Base-by-base conservation (phyloP, 176 grass and related monocot genomes). In the Saccharum spontaneum region DNA sequence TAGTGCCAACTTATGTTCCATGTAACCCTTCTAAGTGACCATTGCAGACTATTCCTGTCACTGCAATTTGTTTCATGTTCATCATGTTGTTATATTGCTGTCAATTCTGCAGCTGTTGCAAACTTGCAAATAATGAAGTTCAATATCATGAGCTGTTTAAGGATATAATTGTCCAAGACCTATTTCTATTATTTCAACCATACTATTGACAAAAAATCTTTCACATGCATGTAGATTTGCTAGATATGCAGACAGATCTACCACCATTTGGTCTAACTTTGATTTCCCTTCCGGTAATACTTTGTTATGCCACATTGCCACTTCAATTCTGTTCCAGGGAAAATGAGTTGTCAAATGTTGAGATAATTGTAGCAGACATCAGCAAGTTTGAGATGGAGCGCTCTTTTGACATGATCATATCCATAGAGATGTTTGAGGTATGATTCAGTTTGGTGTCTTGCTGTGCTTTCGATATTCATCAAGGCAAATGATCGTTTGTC, bases 371-470 rank as follows among this genome's bases (percentile, higher is more conserved):
- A 55, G 93, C 96, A 49, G 93, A 98, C 66, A 95, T 95, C 68
- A 89, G 91, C 85, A 94, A 90, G 69, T 98, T 98, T 87, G 84
- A 98, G 64, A 98, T 98, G 96, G 93, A 95, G 60, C 82, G 79
- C 79, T 87, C 93, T 60, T 98, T 95, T 83, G 96, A 98, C 81
- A 90, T 93, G 88, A 87, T 98, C 78, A 69, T 98, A 86, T 98
- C 93, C 18, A 95, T 98, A 81, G 93, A 92, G 75, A 98, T 98
- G 96, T 98, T 98, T 85, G 92, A 98, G 95, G 95, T 93, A 77
- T 71, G 28, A 46, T 34, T 46, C 3, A n/a, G 33, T 74, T 78
- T 41, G 3, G 34, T 70, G 15, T 59, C 44, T 71, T 41, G 65
- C 26, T 78, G 8, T 82, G 7, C 24, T 60, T 69, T 69, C 64